Conservation (phyloP, 768 basidiomycete species). For the Russula foetens region DNA sequence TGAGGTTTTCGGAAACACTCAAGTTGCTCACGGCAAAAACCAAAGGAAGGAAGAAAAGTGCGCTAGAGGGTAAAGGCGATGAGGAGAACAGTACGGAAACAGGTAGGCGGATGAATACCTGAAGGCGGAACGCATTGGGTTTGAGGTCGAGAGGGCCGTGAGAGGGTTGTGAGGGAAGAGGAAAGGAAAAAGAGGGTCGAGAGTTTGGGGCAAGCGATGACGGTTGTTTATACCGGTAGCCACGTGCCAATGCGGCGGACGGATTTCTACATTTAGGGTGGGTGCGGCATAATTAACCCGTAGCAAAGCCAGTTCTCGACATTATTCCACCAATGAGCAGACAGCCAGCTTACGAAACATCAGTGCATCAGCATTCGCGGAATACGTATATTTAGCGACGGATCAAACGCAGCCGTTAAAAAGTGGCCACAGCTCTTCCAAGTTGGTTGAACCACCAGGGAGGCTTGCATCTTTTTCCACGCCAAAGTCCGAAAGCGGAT, state of each 20-base stretch:
- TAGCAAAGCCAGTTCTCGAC: too few relatives aligned
- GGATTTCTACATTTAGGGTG: too few relatives aligned
- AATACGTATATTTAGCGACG: too few relatives aligned
- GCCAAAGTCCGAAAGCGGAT: not conserved
- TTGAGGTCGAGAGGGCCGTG: not conserved
- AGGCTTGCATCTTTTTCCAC: not conserved
- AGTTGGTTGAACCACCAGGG: too few relatives aligned
- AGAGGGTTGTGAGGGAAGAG: not conserved
- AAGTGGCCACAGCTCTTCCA: too few relatives aligned
- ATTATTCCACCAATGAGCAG: too few relatives aligned
- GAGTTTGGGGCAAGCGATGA: not conserved
- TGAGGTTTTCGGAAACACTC: not conserved
- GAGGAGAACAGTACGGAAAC: not conserved
- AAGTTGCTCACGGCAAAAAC: slow-evolving; percentile 8
- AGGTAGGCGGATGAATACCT: not conserved
- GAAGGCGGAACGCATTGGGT: not conserved
- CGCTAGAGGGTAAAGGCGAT: not conserved
- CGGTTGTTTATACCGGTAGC: not conserved
- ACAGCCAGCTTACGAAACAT: too few relatives aligned
- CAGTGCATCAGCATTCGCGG: too few relatives aligned
- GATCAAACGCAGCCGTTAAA: too few relatives aligned
- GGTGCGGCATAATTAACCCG: too few relatives aligned
- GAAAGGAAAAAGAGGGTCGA: not conserved
- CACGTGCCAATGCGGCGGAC: not conserved
- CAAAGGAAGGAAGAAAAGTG: slow-evolving; percentile 13